Conservation (phyloP, 768 basidiomycete species). For the Tylopilus plumbeoviolaceoides region DNA sequence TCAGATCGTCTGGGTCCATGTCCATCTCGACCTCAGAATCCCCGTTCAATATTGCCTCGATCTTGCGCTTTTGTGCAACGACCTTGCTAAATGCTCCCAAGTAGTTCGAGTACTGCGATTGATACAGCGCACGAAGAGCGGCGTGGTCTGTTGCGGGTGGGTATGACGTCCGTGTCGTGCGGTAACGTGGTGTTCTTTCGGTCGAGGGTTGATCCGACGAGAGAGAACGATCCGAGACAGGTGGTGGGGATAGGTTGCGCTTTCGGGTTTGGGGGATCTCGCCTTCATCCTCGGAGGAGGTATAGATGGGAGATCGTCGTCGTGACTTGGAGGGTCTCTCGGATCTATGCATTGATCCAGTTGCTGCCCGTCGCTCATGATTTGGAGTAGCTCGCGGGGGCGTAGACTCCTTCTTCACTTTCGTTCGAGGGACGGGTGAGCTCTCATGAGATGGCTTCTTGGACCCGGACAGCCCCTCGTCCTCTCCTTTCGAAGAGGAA, state of each 20-base stretch:
- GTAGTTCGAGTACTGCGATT: conserved; percentile 49
- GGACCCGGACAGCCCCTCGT: conserved; percentile 22
- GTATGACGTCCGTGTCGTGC: conserved; percentile 32
- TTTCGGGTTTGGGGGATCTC: conserved; percentile 33
- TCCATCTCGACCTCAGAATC: conserved; percentile 56
- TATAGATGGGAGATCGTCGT: conserved; percentile 59
- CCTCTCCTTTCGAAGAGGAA: conserved; percentile 18
- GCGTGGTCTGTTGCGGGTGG: conserved; percentile 45
- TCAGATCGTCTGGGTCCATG: conserved; percentile 50
- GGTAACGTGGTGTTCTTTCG: conserved; percentile 18
- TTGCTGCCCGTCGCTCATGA: conserved; percentile 9
- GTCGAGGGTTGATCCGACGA: conserved; percentile 17
- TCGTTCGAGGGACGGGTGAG: conserved; percentile 24
- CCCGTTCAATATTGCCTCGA: conserved; percentile 48
- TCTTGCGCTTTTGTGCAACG: conserved; percentile 45
- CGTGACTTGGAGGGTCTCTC: conserved; percentile 34
- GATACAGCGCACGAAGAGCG: conserved; percentile 51
- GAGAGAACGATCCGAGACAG: conserved; percentile 21
- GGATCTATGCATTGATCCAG: conserved; percentile 10
- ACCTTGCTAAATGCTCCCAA: conserved; percentile 44
- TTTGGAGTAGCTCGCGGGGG: conserved; percentile 13
- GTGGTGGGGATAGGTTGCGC: conserved; percentile 26
- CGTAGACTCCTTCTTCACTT: conserved; percentile 37
- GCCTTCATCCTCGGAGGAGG: conserved; percentile 62
- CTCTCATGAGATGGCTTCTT: conserved; percentile 37